These are phyloP conservation scores for Entomortierella chlamydospora DNA, from an alignment of 192 early-diverging fungal species.

Conservation along the genomic window DNA sequence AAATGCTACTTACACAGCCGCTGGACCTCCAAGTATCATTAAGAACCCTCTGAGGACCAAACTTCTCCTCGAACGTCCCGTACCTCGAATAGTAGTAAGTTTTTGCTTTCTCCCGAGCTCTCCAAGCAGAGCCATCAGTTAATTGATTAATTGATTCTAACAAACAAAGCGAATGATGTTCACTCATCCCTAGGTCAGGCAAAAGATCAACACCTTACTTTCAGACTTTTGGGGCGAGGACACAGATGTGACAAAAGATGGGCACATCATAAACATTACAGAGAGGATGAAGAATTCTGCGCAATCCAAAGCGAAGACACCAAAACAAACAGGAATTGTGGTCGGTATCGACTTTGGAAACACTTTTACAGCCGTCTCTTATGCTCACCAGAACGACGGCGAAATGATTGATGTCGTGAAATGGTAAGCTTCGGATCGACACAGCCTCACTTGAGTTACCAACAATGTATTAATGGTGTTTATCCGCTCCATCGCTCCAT, in stretches of 20 bases:
- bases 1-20: slow-evolving; percentile 6
- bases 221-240: slow-evolving; percentile 34
- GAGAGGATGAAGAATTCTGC: background rate
- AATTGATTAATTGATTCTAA: no score
- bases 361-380: slow-evolving; percentile 37
- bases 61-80: slow-evolving; percentile 31
- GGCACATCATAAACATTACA: slow-evolving; percentile 3
- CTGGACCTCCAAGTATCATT: slow-evolving; percentile 31
- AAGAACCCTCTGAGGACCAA: slow-evolving; percentile 30
- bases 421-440: slow-evolving; percentile 7
- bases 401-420: slow-evolving; percentile 53
- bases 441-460: no score
- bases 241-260: slow-evolving; percentile 27
- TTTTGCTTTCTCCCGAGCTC: background rate
- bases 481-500: no score
- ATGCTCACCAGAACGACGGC: slow-evolving; percentile 34
- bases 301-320: background rate
- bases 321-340: slow-evolving; percentile 26
- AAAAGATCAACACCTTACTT: slow-evolving; percentile 21
- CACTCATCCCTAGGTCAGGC: slow-evolving; percentile 8
- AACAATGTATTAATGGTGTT: no score
- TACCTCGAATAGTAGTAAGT: slow-evolving; percentile 29
- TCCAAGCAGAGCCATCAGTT: no score
- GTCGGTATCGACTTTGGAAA: slow-evolving; percentile 47
- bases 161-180: background rate